Percentiles rank a stretch among this genome's conserved stretches.
Conservation (phyloP, 2,329 filamentous ascomycete species). For the Chaetomium sp. region DNA sequence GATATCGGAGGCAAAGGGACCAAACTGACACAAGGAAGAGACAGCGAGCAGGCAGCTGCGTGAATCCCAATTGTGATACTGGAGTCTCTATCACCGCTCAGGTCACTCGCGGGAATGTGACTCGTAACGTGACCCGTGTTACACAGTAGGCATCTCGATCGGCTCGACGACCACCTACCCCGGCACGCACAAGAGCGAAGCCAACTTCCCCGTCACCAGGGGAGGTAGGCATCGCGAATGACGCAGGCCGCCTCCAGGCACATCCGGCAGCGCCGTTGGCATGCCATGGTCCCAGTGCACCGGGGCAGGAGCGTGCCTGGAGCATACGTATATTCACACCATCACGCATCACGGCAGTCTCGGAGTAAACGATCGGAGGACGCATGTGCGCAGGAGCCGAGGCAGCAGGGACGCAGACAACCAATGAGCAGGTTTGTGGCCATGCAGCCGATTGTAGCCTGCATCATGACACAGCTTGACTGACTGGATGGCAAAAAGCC, state of each 20-base stretch:
- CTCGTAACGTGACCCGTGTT: background rate
- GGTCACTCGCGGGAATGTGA: background rate
- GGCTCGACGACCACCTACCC: background rate
- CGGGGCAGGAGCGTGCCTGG: background rate
- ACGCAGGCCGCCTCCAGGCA: background rate
- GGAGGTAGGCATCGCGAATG: background rate
- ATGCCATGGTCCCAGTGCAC: background rate
- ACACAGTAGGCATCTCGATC: background rate
- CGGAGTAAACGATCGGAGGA: background rate
- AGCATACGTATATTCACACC: background rate
- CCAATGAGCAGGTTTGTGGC: slow-evolving; percentile 3
- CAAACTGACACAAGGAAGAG: background rate
- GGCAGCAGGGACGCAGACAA: background rate
- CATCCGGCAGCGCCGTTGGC: background rate
- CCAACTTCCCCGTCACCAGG: background rate
- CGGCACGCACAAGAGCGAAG: background rate
- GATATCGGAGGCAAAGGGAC: background rate
- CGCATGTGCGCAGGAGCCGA: background rate
- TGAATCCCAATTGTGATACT: background rate
- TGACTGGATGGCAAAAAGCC: slow-evolving; percentile 7
- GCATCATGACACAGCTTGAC: slow-evolving; percentile 7
- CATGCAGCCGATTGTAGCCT: slow-evolving; percentile 2
- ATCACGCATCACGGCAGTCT: background rate
- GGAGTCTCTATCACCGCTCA: background rate
- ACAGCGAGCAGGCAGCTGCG: background rate